Base-by-base conservation (phyloP, 2,329 filamentous ascomycete species). In the Exophiala sideris region DNA sequence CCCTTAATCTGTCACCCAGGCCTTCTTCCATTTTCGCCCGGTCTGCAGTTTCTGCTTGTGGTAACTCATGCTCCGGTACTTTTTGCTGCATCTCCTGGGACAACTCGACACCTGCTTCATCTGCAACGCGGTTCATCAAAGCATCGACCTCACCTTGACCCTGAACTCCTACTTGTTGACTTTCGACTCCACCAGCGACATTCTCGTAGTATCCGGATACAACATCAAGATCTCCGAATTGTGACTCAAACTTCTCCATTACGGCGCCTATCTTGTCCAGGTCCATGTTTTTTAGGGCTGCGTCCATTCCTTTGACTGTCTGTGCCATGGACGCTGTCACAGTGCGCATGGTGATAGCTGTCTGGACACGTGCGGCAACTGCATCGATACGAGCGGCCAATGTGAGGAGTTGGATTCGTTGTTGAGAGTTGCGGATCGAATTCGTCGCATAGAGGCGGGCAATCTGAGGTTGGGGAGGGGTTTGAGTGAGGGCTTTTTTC, bases 111-210 rank as follows among this genome's bases (percentile, higher is more conserved):
- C 91, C 91, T 8, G 88, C 89, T 70, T 95, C 90, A 70, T 95
- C 91, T 59, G 90, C 90, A 40, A 94, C 83, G 73, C 95, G 88
- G 60, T 83, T 86, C 73, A 95, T 87, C 58, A 95, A 74, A 62
- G 89, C 85, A 70, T 95, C 90, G 1, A 95, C 89, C 62, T 91
- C 89, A 63, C 95, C 90, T 68, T 95, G 82, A 72, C 76, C 88
- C 74, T 75, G 91, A 2, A 61, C 63, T 2, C 63, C 63, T 11
- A 65, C 59, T 44, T 64, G 62, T 48, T 65, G 63, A 33, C 57
- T 63, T 52, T 65, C 63, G 1, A 65, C 63, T 70, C 77, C 88
- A 68, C 76, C 86, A 65, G 72, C 88, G 70, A 90, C 95, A 35
- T 87, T 87, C 71, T 92, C 89, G 72, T 94, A 94, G 72, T 91